These are phyloP conservation scores for Chenopodium formosanum DNA, from an alignment of 148 eudicot genomes.

Conservation along the genomic window DNA sequence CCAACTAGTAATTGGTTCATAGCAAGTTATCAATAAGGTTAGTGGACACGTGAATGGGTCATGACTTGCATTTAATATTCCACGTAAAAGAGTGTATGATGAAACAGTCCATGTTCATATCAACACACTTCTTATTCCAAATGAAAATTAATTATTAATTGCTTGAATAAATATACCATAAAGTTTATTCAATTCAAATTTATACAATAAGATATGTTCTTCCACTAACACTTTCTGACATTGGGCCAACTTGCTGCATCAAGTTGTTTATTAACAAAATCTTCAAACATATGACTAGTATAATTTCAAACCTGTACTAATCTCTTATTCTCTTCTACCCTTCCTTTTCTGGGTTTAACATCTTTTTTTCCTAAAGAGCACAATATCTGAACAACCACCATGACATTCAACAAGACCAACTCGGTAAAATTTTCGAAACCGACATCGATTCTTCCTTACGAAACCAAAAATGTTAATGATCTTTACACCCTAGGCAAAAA, in stretches of 20 bases:
- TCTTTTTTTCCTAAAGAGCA: not conserved
- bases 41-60: not conserved
- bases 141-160: not conserved
- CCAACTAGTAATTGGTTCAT: not conserved
- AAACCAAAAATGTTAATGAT: constrained; percentile 36
- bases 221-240: constrained; percentile 23
- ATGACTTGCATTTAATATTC: not conserved
- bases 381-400: not conserved
- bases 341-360: not conserved
- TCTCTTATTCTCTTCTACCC: constrained; percentile 1
- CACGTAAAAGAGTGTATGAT: not conserved
- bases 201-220: constrained; percentile 4
- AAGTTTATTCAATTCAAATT: too few relatives aligned
- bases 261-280: not conserved
- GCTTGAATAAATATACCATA: not conserved
- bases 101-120: constrained; percentile 4
- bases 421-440: constrained; percentile 43
- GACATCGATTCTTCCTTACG: constrained; percentile 43
- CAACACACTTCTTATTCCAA: not conserved
- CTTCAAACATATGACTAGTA: constrained; percentile 20
- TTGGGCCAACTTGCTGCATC: constrained; percentile 20
- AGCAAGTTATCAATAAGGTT: not conserved
- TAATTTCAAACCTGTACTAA: constrained; percentile 3
- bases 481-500: constrained; percentile 48
- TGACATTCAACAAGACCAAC: constrained; percentile 32